Percentiles rank a stretch among this genome's conserved stretches.
Conservation (phyloP, 371 early-diverging fungal species). For the Syncephalis fuscata region DNA sequence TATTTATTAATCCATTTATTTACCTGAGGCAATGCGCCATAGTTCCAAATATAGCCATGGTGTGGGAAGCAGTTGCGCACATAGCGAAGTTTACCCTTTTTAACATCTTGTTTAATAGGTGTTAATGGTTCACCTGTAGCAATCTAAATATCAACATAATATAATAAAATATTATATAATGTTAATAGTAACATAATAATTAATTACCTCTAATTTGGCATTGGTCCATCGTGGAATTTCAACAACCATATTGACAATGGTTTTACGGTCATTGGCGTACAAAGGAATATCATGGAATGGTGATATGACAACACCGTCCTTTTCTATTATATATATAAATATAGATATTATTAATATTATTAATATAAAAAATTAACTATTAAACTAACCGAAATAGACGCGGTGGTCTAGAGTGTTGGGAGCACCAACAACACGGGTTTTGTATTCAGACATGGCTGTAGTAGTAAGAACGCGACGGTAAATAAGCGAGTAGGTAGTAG, state of each 20-base stretch:
- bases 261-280: conserved; percentile 68
- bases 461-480: neutral
- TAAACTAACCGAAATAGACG: conserved; percentile 59
- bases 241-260: conserved; percentile 90
- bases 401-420: conserved; percentile 78
- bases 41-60: conserved; percentile 99
- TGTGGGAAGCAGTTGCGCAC: conserved; percentile 99
- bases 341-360: neutral
- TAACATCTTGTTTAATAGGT: conserved; percentile 98
- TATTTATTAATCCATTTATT: neutral
- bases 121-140: conserved; percentile 85
- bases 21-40: conserved; percentile 95
- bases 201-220: conserved; percentile 92
- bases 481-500: too few relatives aligned
- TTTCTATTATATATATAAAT: conserved; percentile 21
- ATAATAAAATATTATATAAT: neutral
- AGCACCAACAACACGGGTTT: conserved; percentile 60
- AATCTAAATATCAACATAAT: conserved; percentile 49
- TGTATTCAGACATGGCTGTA: conserved; percentile 36
- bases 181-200: neutral
- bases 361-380: conserved; percentile 1
- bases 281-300: conserved; percentile 99
- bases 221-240: conserved; percentile 99
- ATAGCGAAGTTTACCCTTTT: conserved; percentile 97
- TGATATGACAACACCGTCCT: conserved; percentile 59